Percentiles rank a stretch among this genome's conserved stretches.
Evolutionary conservation across 2,329 filamentous ascomycete genomes (phyloP).

Genomic region (Botrytis tulipae): DNA sequence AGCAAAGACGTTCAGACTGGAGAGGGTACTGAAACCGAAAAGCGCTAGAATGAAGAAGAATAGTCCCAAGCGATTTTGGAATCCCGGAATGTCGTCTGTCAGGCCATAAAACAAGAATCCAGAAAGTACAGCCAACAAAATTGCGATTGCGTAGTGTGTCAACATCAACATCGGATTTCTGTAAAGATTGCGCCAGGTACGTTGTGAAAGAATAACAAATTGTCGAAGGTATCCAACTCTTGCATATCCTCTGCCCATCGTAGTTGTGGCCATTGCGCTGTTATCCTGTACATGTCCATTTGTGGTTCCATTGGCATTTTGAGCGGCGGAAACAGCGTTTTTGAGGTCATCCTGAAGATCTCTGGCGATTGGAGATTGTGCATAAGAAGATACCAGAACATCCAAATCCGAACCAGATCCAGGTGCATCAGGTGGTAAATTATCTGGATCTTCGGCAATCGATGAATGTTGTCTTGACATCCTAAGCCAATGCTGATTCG

Average conservation of each 20-base stretch:
- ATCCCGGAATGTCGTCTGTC: slow-evolving; percentile 93
- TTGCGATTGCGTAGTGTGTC: slow-evolving; percentile 96
- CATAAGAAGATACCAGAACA: slow-evolving; percentile 72
- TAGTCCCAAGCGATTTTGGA: slow-evolving; percentile 93
- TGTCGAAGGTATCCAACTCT: slow-evolving; percentile 78
- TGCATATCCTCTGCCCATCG: slow-evolving; percentile 75
- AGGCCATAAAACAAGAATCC: slow-evolving; percentile 96
- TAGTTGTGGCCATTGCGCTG: slow-evolving; percentile 43
- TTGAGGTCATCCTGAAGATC: slow-evolving; percentile 76
- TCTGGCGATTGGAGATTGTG: slow-evolving; percentile 72
- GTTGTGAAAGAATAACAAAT: slow-evolving; percentile 82
- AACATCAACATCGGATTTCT: slow-evolving; percentile 98
- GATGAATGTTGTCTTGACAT: slow-evolving; percentile 55
- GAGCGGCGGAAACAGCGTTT: slow-evolving; percentile 62
- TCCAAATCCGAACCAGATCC: slow-evolving; percentile 75
- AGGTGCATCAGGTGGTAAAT: slow-evolving; percentile 57
- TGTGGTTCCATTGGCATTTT: slow-evolving; percentile 62
- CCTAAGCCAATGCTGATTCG: slow-evolving; percentile 58
- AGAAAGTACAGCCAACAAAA: slow-evolving; percentile 87
- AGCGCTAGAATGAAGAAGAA: slow-evolving; percentile 97
- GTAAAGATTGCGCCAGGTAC: slow-evolving; percentile 97
- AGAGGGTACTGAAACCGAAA: slow-evolving; percentile 95
- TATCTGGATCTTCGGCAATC: slow-evolving; percentile 67
- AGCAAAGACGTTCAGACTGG: slow-evolving; percentile 89
- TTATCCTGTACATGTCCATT: slow-evolving; percentile 55